Base-by-base conservation (phyloP, 2,329 filamentous ascomycete genomes). In the Biscogniauxia sp. region DNA sequence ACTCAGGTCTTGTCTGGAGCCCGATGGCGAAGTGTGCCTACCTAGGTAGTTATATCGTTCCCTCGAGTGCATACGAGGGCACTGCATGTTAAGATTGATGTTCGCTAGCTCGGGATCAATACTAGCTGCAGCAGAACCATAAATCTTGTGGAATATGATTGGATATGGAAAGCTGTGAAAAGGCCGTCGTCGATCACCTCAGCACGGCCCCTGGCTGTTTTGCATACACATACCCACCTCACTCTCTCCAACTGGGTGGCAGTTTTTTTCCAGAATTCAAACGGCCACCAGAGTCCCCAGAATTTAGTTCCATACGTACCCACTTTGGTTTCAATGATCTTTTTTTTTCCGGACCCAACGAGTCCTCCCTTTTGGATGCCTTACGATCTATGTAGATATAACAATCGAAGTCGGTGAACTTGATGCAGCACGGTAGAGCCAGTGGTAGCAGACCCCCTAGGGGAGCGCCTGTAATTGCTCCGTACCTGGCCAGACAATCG, bases 1-100 rank as follows among this genome's bases (percentile, higher is more conserved):
- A 32, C 28, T 13, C 28, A 32, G 28, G 7, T 8, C 28, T 32
- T 32, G 7, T 32, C 28, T 32, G 11, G 28, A 32, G 11, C 28
- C 28, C 28, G 11, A 13, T 3, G 11, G 28, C 28, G 28, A 1
- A 13, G 28, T 9, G 28, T 32, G 5, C 23, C 23, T 23, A 23
- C 23, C 5, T 23, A 37, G 2, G 6, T 15, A 37, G 13, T 37
- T n/a, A 41, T 41, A 13, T n/a, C 2, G 37, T 45, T 45, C 37
- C 2, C 37, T 45, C 37, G 15, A 17, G 37, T 26, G 19, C 50
- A 52, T 52, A 20, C 17, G 26, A 53, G 23, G 11, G 9, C 13
- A 15, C 23, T 54, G 52, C 52, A 54, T 32, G 32, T 54, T 54
- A 32, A 54, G 37, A 54, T 54, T 54, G 32, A 19, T 45, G 17